Evolutionary conservation across 73 alveolate genomes (phyloP).

Genomic region (Paraurostyla sp.): DNA sequence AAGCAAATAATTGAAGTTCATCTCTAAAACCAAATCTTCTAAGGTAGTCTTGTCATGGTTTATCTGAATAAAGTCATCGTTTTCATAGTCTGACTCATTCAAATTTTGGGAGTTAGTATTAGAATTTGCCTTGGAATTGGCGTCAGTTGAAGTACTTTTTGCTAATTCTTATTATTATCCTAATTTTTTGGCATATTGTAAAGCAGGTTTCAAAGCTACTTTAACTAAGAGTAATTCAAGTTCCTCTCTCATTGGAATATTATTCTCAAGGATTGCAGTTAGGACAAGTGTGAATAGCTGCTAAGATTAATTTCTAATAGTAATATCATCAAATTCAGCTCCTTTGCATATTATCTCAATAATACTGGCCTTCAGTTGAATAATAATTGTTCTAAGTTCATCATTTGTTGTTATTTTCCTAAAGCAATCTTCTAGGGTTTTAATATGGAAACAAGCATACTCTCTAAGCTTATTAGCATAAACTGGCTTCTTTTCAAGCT

Average conservation of each 20-base stretch:
- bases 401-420: neutral
- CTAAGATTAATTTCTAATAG: conserved; percentile 39
- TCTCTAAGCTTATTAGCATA: conserved; percentile 7
- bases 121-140: neutral
- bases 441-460: conserved; percentile 13
- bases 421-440: conserved; percentile 39
- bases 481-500: neutral
- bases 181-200: neutral
- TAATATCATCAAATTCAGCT: conserved; percentile 12
- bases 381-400: neutral
- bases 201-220: conserved; percentile 35
- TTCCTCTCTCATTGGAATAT: conserved; percentile 46
- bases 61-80: neutral
- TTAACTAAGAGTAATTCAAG: conserved; percentile 28
- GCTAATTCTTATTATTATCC: neutral
- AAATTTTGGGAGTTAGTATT: neutral
- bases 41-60: neutral
- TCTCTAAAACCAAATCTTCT: conserved; percentile 41
- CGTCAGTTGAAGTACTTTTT: neutral
- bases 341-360: neutral
- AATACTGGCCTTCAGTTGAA: neutral
- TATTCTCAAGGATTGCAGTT: neutral
- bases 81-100: conserved; percentile 5
- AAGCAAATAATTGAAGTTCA: conserved; percentile 11
- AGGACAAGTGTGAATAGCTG: conserved; percentile 13